These are phyloP conservation scores for Sanghuangporus sanghuang DNA, from an alignment of 1,284 basidiomycete genomes.

Conservation along the genomic window DNA sequence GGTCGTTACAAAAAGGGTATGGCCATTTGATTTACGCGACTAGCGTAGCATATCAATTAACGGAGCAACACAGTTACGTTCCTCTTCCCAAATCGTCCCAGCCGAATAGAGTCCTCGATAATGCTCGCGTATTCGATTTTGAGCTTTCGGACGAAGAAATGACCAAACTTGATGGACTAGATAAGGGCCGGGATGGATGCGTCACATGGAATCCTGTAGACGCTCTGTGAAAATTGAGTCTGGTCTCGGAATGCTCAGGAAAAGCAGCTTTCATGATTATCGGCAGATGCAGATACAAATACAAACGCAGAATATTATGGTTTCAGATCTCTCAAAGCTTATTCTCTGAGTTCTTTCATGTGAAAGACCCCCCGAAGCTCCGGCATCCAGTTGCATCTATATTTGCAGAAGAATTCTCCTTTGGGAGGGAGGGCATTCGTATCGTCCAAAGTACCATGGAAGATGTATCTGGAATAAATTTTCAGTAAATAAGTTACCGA, in stretches of 20 bases:
- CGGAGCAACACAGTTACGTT: slow-evolving; percentile 40
- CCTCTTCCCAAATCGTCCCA: slow-evolving; percentile 77
- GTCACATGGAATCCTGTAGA: slow-evolving; percentile 73
- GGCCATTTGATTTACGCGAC: slow-evolving; percentile 19
- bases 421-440: slow-evolving; percentile 25
- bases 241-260: not conserved
- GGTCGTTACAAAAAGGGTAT: slow-evolving; percentile 62
- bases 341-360: slow-evolving; percentile 17
- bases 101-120: slow-evolving; percentile 60
- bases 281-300: not conserved
- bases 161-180: slow-evolving; percentile 52
- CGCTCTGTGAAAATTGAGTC: slow-evolving; percentile 14
- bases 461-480: slow-evolving; percentile 16
- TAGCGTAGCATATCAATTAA: not conserved
- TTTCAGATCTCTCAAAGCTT: not conserved
- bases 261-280: not conserved
- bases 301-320: not conserved
- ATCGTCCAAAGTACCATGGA: slow-evolving; percentile 23
- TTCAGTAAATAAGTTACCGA: slow-evolving; percentile 9
- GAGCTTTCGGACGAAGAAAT: slow-evolving; percentile 60
- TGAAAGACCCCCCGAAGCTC: slow-evolving; percentile 16
- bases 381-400: slow-evolving; percentile 23
- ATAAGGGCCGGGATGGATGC: slow-evolving; percentile 57
- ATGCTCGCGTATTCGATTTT: slow-evolving; percentile 69
- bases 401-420: slow-evolving; percentile 28